phyloP scores from a whole-genome alignment of 305 asterid genomes.

The Fraxinus albicans region DNA sequence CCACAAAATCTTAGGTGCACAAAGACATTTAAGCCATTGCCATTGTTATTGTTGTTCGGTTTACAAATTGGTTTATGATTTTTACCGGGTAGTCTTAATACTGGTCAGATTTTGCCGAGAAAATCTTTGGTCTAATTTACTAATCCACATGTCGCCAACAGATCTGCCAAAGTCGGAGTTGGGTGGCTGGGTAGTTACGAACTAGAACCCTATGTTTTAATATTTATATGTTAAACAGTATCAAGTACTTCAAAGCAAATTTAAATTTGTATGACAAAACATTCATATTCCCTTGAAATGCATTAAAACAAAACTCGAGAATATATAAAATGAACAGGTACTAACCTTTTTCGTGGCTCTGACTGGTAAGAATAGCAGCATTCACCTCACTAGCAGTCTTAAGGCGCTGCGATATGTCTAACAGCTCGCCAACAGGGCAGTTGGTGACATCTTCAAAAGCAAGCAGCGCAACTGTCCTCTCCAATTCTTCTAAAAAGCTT shows the following conservation, averaged over 20 bases:
- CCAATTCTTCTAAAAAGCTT: constrained; percentile 77
- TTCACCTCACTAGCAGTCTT: constrained; percentile 59
- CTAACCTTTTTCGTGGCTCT: constrained; percentile 58
- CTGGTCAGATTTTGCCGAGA: neutral
- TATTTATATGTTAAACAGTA: neutral
- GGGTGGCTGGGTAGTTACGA: neutral
- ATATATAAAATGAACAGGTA: constrained; percentile 10
- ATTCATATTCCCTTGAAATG: neutral
- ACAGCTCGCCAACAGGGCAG: constrained; percentile 73
- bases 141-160: neutral
- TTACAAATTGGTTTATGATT: neutral
- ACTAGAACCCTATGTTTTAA: neutral
- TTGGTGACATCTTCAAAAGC: constrained; percentile 80
- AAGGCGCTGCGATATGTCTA: constrained; percentile 67
- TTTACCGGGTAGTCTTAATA: neutral
- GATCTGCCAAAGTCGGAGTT: neutral
- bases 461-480: constrained; percentile 79
- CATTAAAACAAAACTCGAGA: neutral
- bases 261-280: neutral
- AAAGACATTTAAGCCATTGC: neutral
- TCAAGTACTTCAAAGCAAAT: neutral
- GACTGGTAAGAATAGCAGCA: constrained; percentile 61
- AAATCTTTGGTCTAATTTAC: neutral
- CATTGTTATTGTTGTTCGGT: neutral
- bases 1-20: neutral